A percentile compares a stretch with the other conserved stretches of the same genome.
These are phyloP conservation scores for Pseudopithomyces chartarum DNA, from an alignment of 2,329 filamentous ascomycete genomes.

Conservation along the genomic window DNA sequence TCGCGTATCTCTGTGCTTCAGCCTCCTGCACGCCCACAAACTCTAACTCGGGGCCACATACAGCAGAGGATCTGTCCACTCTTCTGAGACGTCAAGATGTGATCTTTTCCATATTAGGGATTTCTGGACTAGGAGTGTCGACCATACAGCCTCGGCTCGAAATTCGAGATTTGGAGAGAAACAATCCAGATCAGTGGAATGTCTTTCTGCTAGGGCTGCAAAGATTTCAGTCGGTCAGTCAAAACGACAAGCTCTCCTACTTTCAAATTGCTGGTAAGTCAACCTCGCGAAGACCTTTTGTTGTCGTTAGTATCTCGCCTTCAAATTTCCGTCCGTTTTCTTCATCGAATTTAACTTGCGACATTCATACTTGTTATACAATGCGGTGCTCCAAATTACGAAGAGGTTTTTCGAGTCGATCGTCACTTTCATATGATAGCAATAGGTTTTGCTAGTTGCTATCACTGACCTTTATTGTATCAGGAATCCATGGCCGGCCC, in stretches of 20 bases:
- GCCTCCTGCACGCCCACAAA: constrained; percentile 7
- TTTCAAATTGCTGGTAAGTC: constrained; percentile 74
- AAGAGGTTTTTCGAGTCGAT: no score
- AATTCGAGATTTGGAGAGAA: constrained; percentile 67
- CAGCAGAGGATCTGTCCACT: not conserved
- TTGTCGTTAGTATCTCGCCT: not conserved
- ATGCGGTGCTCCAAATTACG: no score
- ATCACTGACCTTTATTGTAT: not conserved
- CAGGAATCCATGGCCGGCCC: constrained; percentile 81
- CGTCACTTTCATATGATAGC: no score
- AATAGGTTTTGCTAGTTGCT: no score
- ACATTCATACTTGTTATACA: no score
- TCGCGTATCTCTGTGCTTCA: constrained; percentile 2
- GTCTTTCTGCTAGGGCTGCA: constrained; percentile 75
- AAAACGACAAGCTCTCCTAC: constrained; percentile 70
- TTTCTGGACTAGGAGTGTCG: constrained; percentile 19
- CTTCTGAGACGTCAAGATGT: constrained; percentile 11
- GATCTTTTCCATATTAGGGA: constrained; percentile 26
- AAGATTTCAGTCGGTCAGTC: constrained; percentile 70
- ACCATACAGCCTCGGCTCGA: constrained; percentile 61
- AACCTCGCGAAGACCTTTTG: not conserved
- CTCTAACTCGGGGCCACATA: not conserved
- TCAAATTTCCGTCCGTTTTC: no score
- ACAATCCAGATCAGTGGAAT: constrained; percentile 67
- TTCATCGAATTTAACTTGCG: no score